Evolutionary conservation across 2,329 filamentous ascomycete species (phyloP), one percentile per base, ranked within the genome.

Genomic region (Hypoxylon sp.): DNA sequence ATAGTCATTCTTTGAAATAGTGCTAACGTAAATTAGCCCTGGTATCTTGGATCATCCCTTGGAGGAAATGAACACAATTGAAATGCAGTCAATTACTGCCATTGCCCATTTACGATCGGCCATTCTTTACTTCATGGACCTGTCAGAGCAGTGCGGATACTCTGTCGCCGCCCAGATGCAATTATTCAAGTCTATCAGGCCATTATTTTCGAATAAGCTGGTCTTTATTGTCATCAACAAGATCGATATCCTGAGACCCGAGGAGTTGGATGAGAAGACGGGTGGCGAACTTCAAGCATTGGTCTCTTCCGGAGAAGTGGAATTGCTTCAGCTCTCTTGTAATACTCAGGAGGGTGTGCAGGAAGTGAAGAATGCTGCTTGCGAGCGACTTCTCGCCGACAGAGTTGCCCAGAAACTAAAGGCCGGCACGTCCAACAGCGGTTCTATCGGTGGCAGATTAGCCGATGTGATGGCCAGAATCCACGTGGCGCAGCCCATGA

Each of bases 1-100:
- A 20, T 20, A 17, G 13, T 17, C 27, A 6, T 55, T 60, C 35
- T 33, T 31, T 14, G 25, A 14, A 31, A 14, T 13, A 14, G 37
- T 53, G 50, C 64, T 72, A 64, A 72, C 35, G 5, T 7, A 42
- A 58, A 48, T 53, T 48, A 72, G 69, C 17, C 69, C 69, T n/a
- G 96, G 96, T 86, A 97, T 99, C 74, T 85, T 99, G 68, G 96
- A 99, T 76, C 96, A 99, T 80, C 95, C 95, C 37, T 89, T 99
- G 7, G 96, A 98, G 83, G 96, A 98, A 84, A 99, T 98, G 96
- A 97, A 98, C 84, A 98, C 96, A 2, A 99, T 99, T 79, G 96
- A 99, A 83, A 98, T 98, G 94, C 96, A 98, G 85, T 92, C 92
- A 69, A 98, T 99, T 74, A 98, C 95, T 17, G 96, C 97, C 10